phyloP scores from a whole-genome alignment of 495 filamentous ascomycete species.

The Talaromyces wortmannii region DNA sequence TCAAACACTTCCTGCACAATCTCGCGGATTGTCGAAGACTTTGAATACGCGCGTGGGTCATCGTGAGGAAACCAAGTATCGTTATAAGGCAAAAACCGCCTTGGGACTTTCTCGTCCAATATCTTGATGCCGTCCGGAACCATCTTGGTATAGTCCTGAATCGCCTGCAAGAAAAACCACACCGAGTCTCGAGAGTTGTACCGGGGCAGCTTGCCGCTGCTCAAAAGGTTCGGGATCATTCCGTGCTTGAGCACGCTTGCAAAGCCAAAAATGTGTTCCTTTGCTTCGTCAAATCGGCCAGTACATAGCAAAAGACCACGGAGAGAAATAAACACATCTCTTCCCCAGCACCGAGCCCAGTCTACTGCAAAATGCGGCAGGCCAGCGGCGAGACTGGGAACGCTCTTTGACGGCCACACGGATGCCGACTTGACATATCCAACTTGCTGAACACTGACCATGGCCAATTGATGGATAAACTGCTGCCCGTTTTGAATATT shows the following conservation, averaged over 20 bases:
- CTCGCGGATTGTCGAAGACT: constrained; percentile 72
- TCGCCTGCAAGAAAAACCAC: constrained; percentile 94
- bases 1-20: constrained; percentile 91
- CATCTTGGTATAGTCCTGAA: constrained; percentile 87
- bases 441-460: constrained; percentile 86
- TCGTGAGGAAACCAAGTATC: constrained; percentile 82
- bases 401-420: constrained; percentile 74
- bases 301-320: constrained; percentile 86
- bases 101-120: constrained; percentile 66
- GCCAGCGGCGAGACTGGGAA: constrained; percentile 86
- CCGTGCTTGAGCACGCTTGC: constrained; percentile 96
- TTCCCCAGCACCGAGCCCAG: constrained; percentile 96
- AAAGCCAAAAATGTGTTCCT: constrained; percentile 92
- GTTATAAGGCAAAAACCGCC: constrained; percentile 92
- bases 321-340: constrained; percentile 93
- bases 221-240: constrained; percentile 94
- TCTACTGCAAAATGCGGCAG: constrained; percentile 90
- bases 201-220: constrained; percentile 78
- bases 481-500: constrained; percentile 73
- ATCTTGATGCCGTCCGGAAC: constrained; percentile 71
- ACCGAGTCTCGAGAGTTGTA: constrained; percentile 96
- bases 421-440: constrained; percentile 86
- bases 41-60: constrained; percentile 80
- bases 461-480: constrained; percentile 77
- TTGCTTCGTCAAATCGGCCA: constrained; percentile 79